Conservation (phyloP, 129 eudicot species). For the Logfia minima region DNA sequence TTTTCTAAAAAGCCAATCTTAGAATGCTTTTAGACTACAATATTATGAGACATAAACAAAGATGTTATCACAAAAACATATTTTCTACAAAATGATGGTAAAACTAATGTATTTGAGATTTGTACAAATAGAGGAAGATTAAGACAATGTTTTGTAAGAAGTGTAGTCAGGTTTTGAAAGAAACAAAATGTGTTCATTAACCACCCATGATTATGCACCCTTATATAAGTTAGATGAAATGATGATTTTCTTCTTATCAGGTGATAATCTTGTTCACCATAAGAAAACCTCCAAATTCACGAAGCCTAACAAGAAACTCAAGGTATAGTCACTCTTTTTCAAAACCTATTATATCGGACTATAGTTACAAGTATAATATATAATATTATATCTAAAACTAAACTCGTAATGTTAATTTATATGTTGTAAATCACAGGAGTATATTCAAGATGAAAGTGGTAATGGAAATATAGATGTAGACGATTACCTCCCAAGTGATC, state of each 20-base stretch:
- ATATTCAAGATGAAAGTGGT: conserved; percentile 19
- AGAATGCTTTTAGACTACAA: background rate
- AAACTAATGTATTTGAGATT: background rate
- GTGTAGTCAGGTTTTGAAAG: too few species aligned
- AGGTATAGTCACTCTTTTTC: conserved; percentile 37
- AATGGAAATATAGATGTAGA: conserved; percentile 34
- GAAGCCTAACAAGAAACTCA: conserved; percentile 51
- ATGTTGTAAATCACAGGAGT: conserved; percentile 22
- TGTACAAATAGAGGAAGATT: too few species aligned
- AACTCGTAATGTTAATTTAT: background rate
- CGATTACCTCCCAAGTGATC: conserved; percentile 31
- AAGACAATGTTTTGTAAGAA: too few species aligned
- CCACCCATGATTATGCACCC: too few species aligned
- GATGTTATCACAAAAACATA: background rate
- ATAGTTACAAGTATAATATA: background rate
- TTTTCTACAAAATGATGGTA: background rate
- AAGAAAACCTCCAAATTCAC: conserved; percentile 18
- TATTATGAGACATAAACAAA: background rate
- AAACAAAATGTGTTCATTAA: too few species aligned
- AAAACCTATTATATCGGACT: background rate
- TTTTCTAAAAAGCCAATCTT: background rate
- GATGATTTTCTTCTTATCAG: conserved; percentile 16
- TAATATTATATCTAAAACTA: background rate
- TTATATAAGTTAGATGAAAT: too few species aligned
- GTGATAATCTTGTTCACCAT: conserved; percentile 13